Evolutionary conservation across 2,329 filamentous ascomycete genomes (phyloP).

Genomic region (Verticillium albo-atrum): DNA sequence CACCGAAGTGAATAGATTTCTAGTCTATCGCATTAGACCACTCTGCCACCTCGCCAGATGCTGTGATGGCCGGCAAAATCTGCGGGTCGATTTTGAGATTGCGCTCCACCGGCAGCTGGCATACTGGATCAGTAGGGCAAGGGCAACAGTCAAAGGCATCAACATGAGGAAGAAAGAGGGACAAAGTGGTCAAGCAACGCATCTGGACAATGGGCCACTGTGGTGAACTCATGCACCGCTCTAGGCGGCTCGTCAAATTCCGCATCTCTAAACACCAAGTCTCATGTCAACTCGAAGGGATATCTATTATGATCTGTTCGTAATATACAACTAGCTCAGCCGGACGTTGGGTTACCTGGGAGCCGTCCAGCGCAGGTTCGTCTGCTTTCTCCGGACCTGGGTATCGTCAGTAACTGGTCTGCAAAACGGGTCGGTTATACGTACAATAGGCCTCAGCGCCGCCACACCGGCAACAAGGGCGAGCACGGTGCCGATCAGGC

Average conservation of each 20-base stretch:
- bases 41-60: neutral
- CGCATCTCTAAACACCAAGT: neutral
- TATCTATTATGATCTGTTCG: neutral
- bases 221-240: too few relatives aligned
- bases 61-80: neutral
- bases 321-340: neutral
- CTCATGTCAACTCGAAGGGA: neutral
- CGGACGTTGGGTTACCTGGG: slow-evolving; percentile 14
- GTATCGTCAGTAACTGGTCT: slow-evolving; percentile 24
- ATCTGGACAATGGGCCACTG: too few relatives aligned
- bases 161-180: too few relatives aligned
- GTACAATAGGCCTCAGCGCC: slow-evolving; percentile 80
- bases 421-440: slow-evolving; percentile 21
- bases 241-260: too few relatives aligned
- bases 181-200: too few relatives aligned
- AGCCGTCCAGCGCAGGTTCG: slow-evolving; percentile 58
- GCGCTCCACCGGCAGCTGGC: too few relatives aligned
- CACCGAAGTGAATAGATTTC: neutral
- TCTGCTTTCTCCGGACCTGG: slow-evolving; percentile 61
- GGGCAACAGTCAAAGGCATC: too few relatives aligned
- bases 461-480: slow-evolving; percentile 74
- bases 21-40: neutral
- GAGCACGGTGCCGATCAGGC: slow-evolving; percentile 77
- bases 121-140: too few relatives aligned
- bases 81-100: neutral